phyloP scores from a whole-genome alignment of 164 flowering plant species.

The Berberis thunbergii region DNA sequence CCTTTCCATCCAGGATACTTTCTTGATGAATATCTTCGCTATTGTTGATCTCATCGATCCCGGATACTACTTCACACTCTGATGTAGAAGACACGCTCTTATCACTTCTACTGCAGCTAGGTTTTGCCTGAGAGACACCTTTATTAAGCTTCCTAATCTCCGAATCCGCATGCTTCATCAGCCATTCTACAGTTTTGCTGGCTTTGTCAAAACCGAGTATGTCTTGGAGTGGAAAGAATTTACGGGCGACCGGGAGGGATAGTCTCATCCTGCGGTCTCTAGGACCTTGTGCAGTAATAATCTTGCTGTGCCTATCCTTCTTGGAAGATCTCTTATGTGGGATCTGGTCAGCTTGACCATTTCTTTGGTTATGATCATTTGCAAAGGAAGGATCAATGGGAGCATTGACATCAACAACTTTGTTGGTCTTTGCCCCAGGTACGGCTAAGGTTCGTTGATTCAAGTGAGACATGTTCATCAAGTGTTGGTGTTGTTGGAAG shows the following conservation, averaged over 20 bases:
- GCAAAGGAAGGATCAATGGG: no score
- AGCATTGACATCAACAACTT: no score
- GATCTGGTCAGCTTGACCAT: neutral
- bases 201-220: slow-evolving; percentile 66
- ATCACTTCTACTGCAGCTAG: slow-evolving; percentile 1
- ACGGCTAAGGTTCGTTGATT: neutral
- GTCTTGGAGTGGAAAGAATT: slow-evolving; percentile 67
- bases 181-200: slow-evolving; percentile 77
- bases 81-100: slow-evolving; percentile 28
- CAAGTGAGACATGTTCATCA: neutral
- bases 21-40: neutral
- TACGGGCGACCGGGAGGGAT: slow-evolving; percentile 60
- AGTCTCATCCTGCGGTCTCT: slow-evolving; percentile 77
- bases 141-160: slow-evolving; percentile 42
- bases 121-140: slow-evolving; percentile 3
- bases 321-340: slow-evolving; percentile 19
- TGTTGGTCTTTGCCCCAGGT: no score
- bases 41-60: slow-evolving; percentile 10
- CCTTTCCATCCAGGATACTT: neutral
- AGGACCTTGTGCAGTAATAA: slow-evolving; percentile 54
- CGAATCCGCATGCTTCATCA: slow-evolving; percentile 35
- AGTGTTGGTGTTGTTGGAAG: slow-evolving; percentile 3
- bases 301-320: slow-evolving; percentile 78
- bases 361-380: no score
- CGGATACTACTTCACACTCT: slow-evolving; percentile 37